Evolutionary conservation across 495 filamentous ascomycete species (phyloP), one percentile per base, ranked within the genome.

Genomic region (Darksidea phi): DNA sequence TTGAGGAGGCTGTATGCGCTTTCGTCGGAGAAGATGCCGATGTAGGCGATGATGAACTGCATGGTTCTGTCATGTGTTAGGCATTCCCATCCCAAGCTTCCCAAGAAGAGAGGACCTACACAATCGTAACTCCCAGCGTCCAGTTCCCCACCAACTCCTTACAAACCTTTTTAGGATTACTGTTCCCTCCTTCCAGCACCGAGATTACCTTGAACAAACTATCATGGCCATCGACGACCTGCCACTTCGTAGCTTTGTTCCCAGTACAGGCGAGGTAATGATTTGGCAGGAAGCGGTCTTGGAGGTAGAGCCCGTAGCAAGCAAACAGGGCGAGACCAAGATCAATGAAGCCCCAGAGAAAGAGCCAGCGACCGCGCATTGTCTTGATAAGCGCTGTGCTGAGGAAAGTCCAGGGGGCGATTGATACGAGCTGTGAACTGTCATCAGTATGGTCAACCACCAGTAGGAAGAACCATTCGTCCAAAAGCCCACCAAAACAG

Each of bases 11-110:
- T 67, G 36, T 42, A 48, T 20, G 59, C 59, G 11, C 59, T 54
- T 47, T 52, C 60, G 46, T 67, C 64, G 41, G 38, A 63, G 56
- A 67, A 67, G 21, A 67, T 46, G 21, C 64, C 64, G 41, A 67
- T 36, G 24, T 67, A 67, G 10, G 64, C 42, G 23, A 55, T 36
- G 21, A 67, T 0, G 48, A 63, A 56, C 34, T 67, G 59, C 25
- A 62, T 62, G 38, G 58, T 43, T 17, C 63, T 66, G 18, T 24
- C 4, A 26, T 18, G n/a, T 12, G 43, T 21, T 46, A 55, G 32
- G 37, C n/a, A n/a, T n/a, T n/a, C n/a, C n/a, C 54, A n/a, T 7
- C 18, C 6, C 1, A 49, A 4, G 0, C 17, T 3, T 11, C 11
- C n/a, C 8, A 17, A 6, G 48, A 6, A 32, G 18, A 38, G 7